phyloP scores from a whole-genome alignment of 768 basidiomycete species.

The Leucogyrophana mollusca region DNA sequence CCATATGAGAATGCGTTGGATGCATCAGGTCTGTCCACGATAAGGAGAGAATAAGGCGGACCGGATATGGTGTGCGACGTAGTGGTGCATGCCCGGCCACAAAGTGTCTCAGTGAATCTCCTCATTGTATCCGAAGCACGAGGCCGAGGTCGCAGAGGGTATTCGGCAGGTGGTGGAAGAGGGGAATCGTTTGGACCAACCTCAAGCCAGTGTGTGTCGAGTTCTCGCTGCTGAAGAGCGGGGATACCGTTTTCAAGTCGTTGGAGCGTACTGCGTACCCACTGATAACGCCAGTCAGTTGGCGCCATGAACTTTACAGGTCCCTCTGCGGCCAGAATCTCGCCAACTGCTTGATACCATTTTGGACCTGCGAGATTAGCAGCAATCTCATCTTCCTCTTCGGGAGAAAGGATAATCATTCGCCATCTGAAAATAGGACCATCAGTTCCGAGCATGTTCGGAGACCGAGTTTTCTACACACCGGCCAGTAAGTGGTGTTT shows the following conservation, averaged over 20 bases:
- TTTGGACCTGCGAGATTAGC: slow-evolving; percentile 76
- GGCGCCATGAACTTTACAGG: slow-evolving; percentile 62
- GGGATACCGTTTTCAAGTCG: slow-evolving; percentile 76
- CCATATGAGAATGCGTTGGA: slow-evolving; percentile 96
- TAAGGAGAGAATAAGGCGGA: slow-evolving; percentile 84
- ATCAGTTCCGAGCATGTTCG: slow-evolving; percentile 1
- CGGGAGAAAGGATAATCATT: slow-evolving; percentile 84
- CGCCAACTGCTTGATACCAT: slow-evolving; percentile 82
- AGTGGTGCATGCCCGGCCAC: slow-evolving; percentile 39
- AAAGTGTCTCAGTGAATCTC: slow-evolving; percentile 48
- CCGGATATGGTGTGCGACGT: slow-evolving; percentile 64
- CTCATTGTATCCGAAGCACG: slow-evolving; percentile 73
- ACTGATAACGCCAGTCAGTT: slow-evolving; percentile 86
- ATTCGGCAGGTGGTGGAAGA: slow-evolving; percentile 77
- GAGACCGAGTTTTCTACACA: slow-evolving; percentile 31
- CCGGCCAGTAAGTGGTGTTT: slow-evolving; percentile 86
- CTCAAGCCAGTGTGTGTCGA: slow-evolving; percentile 57
- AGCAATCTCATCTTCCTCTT: slow-evolving; percentile 91
- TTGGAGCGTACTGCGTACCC: slow-evolving; percentile 81
- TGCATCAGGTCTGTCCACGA: slow-evolving; percentile 83
- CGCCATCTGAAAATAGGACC: slow-evolving; percentile 64
- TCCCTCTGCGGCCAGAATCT: slow-evolving; percentile 70
- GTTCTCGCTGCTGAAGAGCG: slow-evolving; percentile 50
- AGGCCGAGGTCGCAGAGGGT: slow-evolving; percentile 83
- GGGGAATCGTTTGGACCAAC: slow-evolving; percentile 50